Percentiles rank a stretch among this genome's conserved stretches.
Evolutionary conservation across 2,329 filamentous ascomycete species (phyloP).

Genomic region (Arthrobotrys entomopaga): DNA sequence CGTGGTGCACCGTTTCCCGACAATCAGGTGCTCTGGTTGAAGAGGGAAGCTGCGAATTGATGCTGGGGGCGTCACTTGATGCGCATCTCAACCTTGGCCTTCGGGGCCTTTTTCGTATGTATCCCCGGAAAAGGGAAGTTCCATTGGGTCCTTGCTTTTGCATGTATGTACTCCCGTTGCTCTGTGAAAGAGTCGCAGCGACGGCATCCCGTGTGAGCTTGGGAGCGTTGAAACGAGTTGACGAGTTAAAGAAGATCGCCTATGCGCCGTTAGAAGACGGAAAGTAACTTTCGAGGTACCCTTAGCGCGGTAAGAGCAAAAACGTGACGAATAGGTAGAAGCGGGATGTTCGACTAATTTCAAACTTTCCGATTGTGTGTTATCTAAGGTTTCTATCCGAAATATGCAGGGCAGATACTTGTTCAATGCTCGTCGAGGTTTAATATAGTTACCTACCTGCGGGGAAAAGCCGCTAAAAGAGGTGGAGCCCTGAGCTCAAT

Average conservation of each 20-base stretch:
- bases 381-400: constrained; percentile 35
- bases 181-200: not conserved
- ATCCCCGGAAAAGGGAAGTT: constrained; percentile 42
- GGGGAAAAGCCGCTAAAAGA: constrained; percentile 29
- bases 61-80: constrained; percentile 44
- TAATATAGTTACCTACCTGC: not conserved
- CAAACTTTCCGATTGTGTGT: constrained; percentile 36
- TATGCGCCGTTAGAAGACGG: constrained; percentile 16
- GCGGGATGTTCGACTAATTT: constrained; percentile 22
- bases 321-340: constrained; percentile 23
- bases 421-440: constrained; percentile 5
- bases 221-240: constrained; percentile 18
- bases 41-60: constrained; percentile 47
- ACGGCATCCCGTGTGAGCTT: not conserved
- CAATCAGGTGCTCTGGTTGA: constrained; percentile 31
- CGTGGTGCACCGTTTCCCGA: constrained; percentile 18
- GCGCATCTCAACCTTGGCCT: constrained; percentile 8
- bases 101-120: constrained; percentile 2
- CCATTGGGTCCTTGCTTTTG: not conserved
- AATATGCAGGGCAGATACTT: constrained; percentile 38
- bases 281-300: constrained; percentile 22
- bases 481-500: constrained; percentile 19
- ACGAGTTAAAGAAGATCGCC: constrained; percentile 10
- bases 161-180: constrained; percentile 1
- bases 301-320: constrained; percentile 18